phyloP scores from a whole-genome alignment of 2,329 filamentous ascomycete genomes.

The Fusarium verticillioides region DNA sequence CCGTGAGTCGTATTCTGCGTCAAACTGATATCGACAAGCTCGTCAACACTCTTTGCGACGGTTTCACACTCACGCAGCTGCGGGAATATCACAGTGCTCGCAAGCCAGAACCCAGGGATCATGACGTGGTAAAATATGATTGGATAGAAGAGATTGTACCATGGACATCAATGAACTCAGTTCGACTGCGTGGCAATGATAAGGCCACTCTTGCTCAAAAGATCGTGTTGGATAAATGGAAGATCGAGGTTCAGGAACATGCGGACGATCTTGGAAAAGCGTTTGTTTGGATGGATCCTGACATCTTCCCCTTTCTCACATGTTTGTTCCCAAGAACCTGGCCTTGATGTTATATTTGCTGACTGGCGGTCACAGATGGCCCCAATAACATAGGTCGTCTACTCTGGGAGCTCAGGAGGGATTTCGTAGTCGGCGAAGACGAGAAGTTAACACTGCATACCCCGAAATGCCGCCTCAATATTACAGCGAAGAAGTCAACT shows the following conservation, averaged over 20 bases:
- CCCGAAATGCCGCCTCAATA: conserved; percentile 42
- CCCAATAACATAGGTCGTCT: conserved; percentile 33
- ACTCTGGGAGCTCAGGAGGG: conserved; percentile 44
- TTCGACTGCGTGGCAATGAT: conserved; percentile 27
- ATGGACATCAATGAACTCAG: conserved; percentile 50
- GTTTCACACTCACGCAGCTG: conserved; percentile 62
- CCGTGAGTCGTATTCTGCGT: conserved; percentile 53
- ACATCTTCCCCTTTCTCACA: conserved; percentile 58
- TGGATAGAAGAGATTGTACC: conserved; percentile 57
- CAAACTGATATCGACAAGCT: conserved; percentile 56
- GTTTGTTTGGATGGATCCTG: conserved; percentile 52
- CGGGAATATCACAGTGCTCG: conserved; percentile 52
- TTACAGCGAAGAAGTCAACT: conserved; percentile 46
- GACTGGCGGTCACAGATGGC: conserved; percentile 9
- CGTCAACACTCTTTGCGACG: conserved; percentile 50
- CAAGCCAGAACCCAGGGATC: neutral
- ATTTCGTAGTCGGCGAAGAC: conserved; percentile 48
- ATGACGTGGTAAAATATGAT: conserved; percentile 38
- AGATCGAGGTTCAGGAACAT: conserved; percentile 59
- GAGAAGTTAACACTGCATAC: conserved; percentile 44
- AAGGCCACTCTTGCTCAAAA: conserved; percentile 57
- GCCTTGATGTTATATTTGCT: neutral
- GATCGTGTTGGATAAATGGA: conserved; percentile 63
- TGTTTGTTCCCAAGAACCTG: conserved; percentile 51
- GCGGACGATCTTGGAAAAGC: conserved; percentile 55